Conservation (phyloP, 257 asterid species). For the Mitragyna speciosa region DNA sequence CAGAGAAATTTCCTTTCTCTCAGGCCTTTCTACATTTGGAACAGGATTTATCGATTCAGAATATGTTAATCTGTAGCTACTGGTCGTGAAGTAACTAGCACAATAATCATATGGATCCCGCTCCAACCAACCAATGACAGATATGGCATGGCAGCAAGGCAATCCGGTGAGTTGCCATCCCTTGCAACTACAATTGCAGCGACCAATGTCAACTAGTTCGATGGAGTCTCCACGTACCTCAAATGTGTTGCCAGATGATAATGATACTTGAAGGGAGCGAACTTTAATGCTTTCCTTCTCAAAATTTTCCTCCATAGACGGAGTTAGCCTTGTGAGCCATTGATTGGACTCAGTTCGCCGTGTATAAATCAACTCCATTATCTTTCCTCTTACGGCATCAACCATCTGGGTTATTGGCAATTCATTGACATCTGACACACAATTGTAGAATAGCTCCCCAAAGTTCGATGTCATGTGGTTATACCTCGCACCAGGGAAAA, state of each 20-base stretch:
- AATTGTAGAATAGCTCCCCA: conserved; percentile 78
- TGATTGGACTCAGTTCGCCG: conserved; percentile 55
- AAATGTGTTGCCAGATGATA: conserved; percentile 46
- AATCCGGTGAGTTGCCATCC: conserved; percentile 78
- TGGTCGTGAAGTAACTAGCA: conserved; percentile 64
- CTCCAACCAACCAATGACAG: conserved; percentile 50
- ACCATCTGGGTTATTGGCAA: conserved; percentile 96
- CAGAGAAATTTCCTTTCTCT: conserved; percentile 44
- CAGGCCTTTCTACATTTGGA: conserved; percentile 44
- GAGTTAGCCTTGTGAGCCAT: conserved; percentile 78
- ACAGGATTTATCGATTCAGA: conserved; percentile 67
- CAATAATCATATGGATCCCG: conserved; percentile 70
- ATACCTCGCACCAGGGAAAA: conserved; percentile 79
- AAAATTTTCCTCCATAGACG: conserved; percentile 73
- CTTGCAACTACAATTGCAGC: conserved; percentile 66
- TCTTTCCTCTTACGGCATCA: conserved; percentile 67
- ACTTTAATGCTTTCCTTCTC: conserved; percentile 63
- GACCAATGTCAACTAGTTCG: conserved; percentile 68
- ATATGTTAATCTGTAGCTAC: conserved; percentile 66
- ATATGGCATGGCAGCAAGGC: conserved; percentile 88
- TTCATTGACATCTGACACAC: conserved; percentile 90
- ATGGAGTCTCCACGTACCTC: conserved; percentile 76
- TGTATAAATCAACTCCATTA: conserved; percentile 61
- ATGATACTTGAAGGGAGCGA: conserved; percentile 44
- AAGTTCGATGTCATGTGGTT: conserved; percentile 73